Evolutionary conservation across 495 filamentous ascomycete genomes (phyloP).

Genomic region (Umbilicaria muhlenbergii): DNA sequence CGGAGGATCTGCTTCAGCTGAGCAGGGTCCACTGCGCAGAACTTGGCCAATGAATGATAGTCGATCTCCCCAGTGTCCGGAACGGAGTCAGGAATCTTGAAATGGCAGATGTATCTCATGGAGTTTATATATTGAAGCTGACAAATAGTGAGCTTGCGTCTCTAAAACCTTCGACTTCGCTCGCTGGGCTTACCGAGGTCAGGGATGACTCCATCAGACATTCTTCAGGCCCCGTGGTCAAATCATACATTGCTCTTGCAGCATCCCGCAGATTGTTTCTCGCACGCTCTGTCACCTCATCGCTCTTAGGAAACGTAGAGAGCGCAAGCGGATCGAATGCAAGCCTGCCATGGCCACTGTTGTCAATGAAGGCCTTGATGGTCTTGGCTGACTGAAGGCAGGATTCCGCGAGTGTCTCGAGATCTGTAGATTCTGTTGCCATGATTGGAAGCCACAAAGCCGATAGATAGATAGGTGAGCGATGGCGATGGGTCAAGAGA

Average conservation of each 20-base stretch:
- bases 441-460: no score
- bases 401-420: no score
- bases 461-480: no score
- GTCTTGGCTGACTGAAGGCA: no score
- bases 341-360: no score
- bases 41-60: not conserved
- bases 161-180: not conserved
- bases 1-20: slow-evolving; percentile 1
- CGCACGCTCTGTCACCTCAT: not conserved
- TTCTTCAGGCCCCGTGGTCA: slow-evolving; percentile 1
- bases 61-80: not conserved
- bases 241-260: not conserved
- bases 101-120: not conserved
- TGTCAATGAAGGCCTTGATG: no score
- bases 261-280: not conserved
- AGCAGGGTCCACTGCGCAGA: not conserved
- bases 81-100: slow-evolving; percentile 1
- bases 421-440: no score
- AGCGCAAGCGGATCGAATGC: no score
- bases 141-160: not conserved
- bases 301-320: no score
- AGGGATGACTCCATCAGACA: not conserved
- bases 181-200: not conserved
- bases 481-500: no score
- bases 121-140: not conserved